Base-by-base conservation (phyloP, 805 yeast species). In the Suhomyces sp. region DNA sequence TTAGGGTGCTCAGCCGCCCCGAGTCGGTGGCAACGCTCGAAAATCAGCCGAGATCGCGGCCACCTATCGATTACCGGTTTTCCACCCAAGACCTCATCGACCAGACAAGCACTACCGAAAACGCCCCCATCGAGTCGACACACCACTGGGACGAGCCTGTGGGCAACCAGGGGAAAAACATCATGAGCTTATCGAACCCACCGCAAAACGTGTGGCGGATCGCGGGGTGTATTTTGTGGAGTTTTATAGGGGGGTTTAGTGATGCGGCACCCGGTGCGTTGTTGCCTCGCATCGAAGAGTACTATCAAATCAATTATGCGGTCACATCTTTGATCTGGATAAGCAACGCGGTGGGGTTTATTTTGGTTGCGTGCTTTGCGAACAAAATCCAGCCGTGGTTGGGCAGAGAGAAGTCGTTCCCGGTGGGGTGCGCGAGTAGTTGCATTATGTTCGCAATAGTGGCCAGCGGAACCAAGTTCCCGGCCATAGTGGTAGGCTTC, bases 191-290 rank as follows among this genome's bases (percentile, higher is more conserved):
- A 10, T 49, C 54, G 6, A 72, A 74, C 55, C 83, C 85, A 1
- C 72, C 79, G 6, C 67, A 58, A 50, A 81, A 79, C 57, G 44
- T 53, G 15, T 73, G 73, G 69, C 65, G 86, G 52, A 63, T 80
- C 5, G 50, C 71, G 9, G 67, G 81, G 8, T 61, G 72, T 10
- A 66, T 78, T 31, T 5, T 64, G 4, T 81, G 82, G 80, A 63
- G 67, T 8, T 64, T 77, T 42, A 57, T 71, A 2, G 57, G 63
- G 9, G 86, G 86, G 1, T 63, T 80, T 57, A 61, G 76, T 26
- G 88, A 84, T 60, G 84, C 84, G 53, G 81, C 83, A 12, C 80
- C 84, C 1, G 88, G 87, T 54, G 84, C 86, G 0, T 64, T 84
- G n/a, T 65, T 84, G 49, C 86, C 85, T 5, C 67, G 70, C 44